Base-by-base conservation (phyloP, 768 basidiomycete genomes). In the Cyclocybe cylindracea region DNA sequence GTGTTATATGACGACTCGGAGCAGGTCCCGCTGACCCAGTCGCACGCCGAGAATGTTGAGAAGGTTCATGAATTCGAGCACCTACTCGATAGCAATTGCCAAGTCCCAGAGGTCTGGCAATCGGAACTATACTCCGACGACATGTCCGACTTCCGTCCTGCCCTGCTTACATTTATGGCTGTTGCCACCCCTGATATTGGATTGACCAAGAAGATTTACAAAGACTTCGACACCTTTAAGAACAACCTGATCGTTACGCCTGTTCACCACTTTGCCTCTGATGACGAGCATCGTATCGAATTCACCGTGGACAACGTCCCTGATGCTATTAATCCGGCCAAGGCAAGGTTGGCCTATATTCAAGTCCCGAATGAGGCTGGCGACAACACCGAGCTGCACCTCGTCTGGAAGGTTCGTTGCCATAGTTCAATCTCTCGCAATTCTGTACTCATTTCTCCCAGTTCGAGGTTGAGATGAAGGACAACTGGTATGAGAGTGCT, bases 401-500 rank as follows among this genome's bases (percentile, higher is more conserved):
- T 92, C 55, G 92, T 92, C 4, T 98, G 90, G 91, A 88, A 85
- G 78, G 84, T 84, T 34, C 13, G 73, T 62, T 34, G 24, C 0
- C 34, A 38, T 24, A 18, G 33, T 4, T 40, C 14, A 18, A 8
- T 32, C 3, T 38, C 10, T n/a, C 24, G 18, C 18, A 52, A 24
- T 16, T 8, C 18, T 8, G 29, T 54, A 10, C 69, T 34, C 54
- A 53, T 37, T 19, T n/a, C 40, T 35, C 40, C 13, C 50, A 88
- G 85, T 89, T 94, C 61, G 92, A 94, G 65, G 88, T 96, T 40
- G 89, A 94, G 78, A 92, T 96, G 89, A 65, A 86, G 63, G 86
- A 97, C 71, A 98, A 94, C 70, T 96, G 92, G 92, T 98, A 98
- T 61, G 94, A 98, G 68, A 83, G 93, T 3, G 80, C 91, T 16